Base-by-base conservation (phyloP, 345 rosid species). In the Theobroma cacao region DNA sequence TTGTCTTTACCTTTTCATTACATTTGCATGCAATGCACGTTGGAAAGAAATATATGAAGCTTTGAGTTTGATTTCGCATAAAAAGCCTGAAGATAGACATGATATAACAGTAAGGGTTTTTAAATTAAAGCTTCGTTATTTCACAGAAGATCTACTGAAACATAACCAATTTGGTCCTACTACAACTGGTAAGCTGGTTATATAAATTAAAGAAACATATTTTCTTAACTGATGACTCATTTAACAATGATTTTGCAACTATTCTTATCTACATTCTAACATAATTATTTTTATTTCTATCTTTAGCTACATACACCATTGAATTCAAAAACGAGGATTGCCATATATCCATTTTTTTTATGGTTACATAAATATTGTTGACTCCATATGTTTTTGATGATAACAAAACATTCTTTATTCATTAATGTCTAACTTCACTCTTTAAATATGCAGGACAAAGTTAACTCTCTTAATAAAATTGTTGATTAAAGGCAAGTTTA, bases 1-100 rank as follows among this genome's bases (percentile, higher is more conserved):
- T 0, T 6, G 31, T 33, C 62, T 31, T 5, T 48, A 76, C 48
- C 5, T 76, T 0, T 76, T 76, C 9, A 63, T 76, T 2, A 47
- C 34, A 0, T 64, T 64, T 3, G 63, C 72, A 17, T 65, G 53
- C 4, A 77, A 77, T 38, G 5, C 12, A 0, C 33, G 52, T 1
- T 65, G 75, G 48, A 4, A 1, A 0, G 9, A 56, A n/a, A 78
- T 78, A 0, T 2, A 1, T 2, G 0, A 22, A 40, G 28, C 15
- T 0, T 10, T 68, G 1, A n/a, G 6, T 0, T 13, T 34, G 17
- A 6, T 1, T 5, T 11, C 1, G 0, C 0, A 0, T 0, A 15
- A 68, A 2, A 11, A 3, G 40, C 13, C 14, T 1, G 68, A 77
- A 56, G 75, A 56, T 28, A 26, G 43, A 7, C n/a, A 13, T 2